Percentiles rank a stretch among this genome's conserved stretches.
Evolutionary conservation across 805 yeast genomes (phyloP).

Genomic region (Saccharomyces eubayanus): DNA sequence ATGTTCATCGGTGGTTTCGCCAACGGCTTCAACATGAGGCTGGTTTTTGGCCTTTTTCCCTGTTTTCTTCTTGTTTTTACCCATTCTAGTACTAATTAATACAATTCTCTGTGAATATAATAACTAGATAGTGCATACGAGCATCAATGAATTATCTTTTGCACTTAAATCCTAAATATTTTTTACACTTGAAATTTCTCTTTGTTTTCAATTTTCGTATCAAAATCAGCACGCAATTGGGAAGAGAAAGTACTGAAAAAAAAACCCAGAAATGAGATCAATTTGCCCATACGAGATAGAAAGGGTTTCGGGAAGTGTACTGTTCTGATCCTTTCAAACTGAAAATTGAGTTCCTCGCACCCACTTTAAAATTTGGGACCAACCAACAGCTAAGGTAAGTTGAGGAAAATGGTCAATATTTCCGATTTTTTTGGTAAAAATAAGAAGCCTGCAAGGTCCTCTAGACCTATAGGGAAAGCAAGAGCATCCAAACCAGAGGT

Average conservation of each 20-base stretch:
- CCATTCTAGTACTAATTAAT: conserved; percentile 5
- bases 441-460: conserved; percentile 5
- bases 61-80: conserved; percentile 11
- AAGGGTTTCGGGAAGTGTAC: background rate
- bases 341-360: too few species aligned
- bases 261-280: background rate
- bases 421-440: conserved; percentile 33
- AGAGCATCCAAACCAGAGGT: conserved; percentile 4
- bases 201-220: background rate
- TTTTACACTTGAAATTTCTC: background rate
- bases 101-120: background rate
- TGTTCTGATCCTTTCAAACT: background rate
- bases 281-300: background rate
- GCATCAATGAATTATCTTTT: background rate
- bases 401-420: conserved; percentile 32
- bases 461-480: background rate
- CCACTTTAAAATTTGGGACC: background rate
- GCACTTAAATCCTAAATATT: background rate
- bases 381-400: background rate
- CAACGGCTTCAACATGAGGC: background rate
- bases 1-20: background rate
- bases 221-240: background rate
- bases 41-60: conserved; percentile 1
- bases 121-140: background rate
- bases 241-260: background rate